These are phyloP conservation scores for Lactarius sp. DNA, from an alignment of 768 basidiomycete species.

Conservation along the genomic window DNA sequence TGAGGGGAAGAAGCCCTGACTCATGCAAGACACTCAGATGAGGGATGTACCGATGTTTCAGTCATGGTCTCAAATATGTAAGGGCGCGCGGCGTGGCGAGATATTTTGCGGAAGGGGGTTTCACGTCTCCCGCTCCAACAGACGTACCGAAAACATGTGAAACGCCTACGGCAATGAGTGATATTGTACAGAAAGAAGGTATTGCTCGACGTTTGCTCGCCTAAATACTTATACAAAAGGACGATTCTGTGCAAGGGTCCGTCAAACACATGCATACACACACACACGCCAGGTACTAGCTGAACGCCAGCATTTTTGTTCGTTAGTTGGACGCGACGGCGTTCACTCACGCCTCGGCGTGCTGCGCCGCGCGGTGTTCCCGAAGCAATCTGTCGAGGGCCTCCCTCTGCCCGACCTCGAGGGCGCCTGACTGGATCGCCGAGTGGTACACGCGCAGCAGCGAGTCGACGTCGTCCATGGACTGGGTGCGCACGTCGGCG, in stretches of 20 bases:
- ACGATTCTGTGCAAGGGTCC: background rate
- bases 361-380: slow-evolving; percentile 54
- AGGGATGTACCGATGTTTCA: too few relatives aligned
- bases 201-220: slow-evolving; percentile 2
- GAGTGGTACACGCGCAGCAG: slow-evolving; percentile 94
- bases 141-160: background rate
- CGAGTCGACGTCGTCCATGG: slow-evolving; percentile 98
- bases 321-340: too few relatives aligned
- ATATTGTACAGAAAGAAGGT: slow-evolving; percentile 5
- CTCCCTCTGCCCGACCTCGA: slow-evolving; percentile 91
- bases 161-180: background rate
- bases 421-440: slow-evolving; percentile 86
- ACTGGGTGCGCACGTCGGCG: slow-evolving; percentile 95
- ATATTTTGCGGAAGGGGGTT: background rate
- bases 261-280: background rate
- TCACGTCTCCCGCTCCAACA: background rate
- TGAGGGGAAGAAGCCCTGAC: too few relatives aligned
- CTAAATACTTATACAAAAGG: background rate
- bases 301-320: slow-evolving; percentile 11
- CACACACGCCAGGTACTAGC: background rate
- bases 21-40: too few relatives aligned
- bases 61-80: too few relatives aligned
- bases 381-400: slow-evolving; percentile 82
- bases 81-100: too few relatives aligned
- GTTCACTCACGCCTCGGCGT: slow-evolving; percentile 2